Evolutionary conservation across 2,329 filamentous ascomycete genomes (phyloP), one percentile per base, ranked within the genome.

Genomic region (Bimuria novae-zelandiae): DNA sequence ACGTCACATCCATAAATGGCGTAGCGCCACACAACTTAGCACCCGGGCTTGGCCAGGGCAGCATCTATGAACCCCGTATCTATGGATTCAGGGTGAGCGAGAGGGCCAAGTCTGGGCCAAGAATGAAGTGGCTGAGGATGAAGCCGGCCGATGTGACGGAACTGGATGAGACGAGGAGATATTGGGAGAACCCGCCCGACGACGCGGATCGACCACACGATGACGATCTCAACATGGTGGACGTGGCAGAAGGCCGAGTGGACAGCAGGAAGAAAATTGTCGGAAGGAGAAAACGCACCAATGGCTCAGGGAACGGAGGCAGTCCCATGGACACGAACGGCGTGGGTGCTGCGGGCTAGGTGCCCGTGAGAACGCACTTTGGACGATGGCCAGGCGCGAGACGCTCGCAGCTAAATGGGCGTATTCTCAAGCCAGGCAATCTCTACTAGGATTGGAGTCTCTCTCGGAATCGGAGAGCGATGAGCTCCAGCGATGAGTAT

Each of bases 31-130:
- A 86, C 64, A 99, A 97, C 73, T 88, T 97, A 60, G 92, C 89
- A 1, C 92, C 94, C 0, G 91, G 92, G 1, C 81, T 99, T 2
- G 94, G 94, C 10, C 79, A 79, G 43, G 85, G 86, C 54, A 91
- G 87, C 72, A 90, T 97, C 66, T 97, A 97, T 76, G 91, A 97
- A 71, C 92, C 94, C 54, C 89, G 88, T 62, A 97, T 99, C 72
- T 99, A 97, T 76, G 94, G 94, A 23, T 99, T 99, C 79, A 85
- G 89, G 56, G 94, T 99, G 19, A 93, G 90, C 16, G 94, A 97
- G 75, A 82, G 92, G 52, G 90, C 94, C 36, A 86, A 89, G 62
- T 92, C 90, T 21, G 94, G 94, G 0, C 94, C 94, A 11, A 84
- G 94, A 56, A 99, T 99, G 94, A 92, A 92, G 72, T 99, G 94